Evolutionary conservation across 2,329 filamentous ascomycete species (phyloP).

Genomic region (Huntiella savannae): DNA sequence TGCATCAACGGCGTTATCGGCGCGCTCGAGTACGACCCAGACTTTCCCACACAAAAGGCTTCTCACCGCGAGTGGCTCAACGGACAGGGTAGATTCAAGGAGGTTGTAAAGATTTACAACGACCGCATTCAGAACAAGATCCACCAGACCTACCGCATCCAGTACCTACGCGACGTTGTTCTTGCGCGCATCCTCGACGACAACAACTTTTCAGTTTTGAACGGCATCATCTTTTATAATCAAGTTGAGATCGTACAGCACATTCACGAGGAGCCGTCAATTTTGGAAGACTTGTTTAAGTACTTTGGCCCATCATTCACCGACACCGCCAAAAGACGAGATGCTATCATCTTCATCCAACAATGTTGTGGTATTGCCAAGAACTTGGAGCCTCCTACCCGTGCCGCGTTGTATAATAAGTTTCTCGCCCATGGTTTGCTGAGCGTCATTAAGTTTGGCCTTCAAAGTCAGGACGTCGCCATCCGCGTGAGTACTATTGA

Average conservation of each 20-base stretch:
- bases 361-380: conserved; percentile 91
- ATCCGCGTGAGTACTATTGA: conserved; percentile 87
- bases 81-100: conserved; percentile 79
- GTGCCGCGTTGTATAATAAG: conserved; percentile 71
- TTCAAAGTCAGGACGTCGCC: conserved; percentile 65
- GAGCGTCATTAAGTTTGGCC: conserved; percentile 75
- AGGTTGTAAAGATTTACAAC: conserved; percentile 85
- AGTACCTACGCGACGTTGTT: conserved; percentile 97
- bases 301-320: conserved; percentile 54
- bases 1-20: conserved; percentile 84
- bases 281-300: conserved; percentile 69
- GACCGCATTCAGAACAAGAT: conserved; percentile 71
- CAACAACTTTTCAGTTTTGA: conserved; percentile 91
- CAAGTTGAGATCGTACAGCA: conserved; percentile 96
- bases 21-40: conserved; percentile 90
- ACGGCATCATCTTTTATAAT: conserved; percentile 96
- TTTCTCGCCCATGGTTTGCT: conserved; percentile 78
- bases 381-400: conserved; percentile 67
- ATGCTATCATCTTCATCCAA: conserved; percentile 89
- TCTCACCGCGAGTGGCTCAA: conserved; percentile 89
- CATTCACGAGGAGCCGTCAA: conserved; percentile 61
- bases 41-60: conserved; percentile 93
- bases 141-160: conserved; percentile 84
- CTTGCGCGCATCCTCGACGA: conserved; percentile 91
- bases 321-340: conserved; percentile 61